Evolutionary conservation across 768 basidiomycete species (phyloP), one percentile per base, ranked within the genome.

Genomic region (Agaricus bisporus): DNA sequence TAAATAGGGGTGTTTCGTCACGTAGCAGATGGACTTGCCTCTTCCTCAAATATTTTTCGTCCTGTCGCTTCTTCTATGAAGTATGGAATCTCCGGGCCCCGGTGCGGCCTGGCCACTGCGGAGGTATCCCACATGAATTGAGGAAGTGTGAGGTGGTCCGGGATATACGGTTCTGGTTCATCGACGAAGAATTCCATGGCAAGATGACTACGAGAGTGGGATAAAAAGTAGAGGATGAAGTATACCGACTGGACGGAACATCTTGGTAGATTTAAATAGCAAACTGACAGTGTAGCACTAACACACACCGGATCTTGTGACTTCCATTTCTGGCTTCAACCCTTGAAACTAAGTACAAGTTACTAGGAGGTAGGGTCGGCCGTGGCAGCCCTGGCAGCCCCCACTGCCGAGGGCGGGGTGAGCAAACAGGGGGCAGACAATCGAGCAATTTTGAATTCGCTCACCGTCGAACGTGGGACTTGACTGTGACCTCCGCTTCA

Each of bases 131-230:
- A 71, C 42, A 87, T 71, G 62, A 87, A 87, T 64, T 87, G 86
- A 6, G 85, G 78, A 8, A 87, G 70, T 18, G 78, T 79, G 38
- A 86, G 66, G 65, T 86, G 64, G 59, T 86, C 83, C 14, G 85
- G 85, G 49, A 85, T 79, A 53, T 56, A 57, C 2, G 76, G 74
- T 14, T 76, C 61, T 22, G 64, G 61, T 20, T 63, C 56, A 28
- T 61, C 56, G 47, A 67, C 68, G 41, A 59, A 61, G 49, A 75
- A 73, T 58, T 68, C 62, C 72, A 73, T 72, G 60, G 55, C 36
- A 60, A 49, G 25, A 37, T 18, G 36, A 38, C 35, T 29, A 37
- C 29, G 5, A 42, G 14, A 42, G 51, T 26, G 35, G 14, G 26
- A 28, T 17, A 46, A 35, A 49, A 56, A 51, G 54, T 32, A 17